Evolutionary conservation across 2,329 filamentous ascomycete genomes (phyloP), one percentile per base, ranked within the genome.

Genomic region (Dactylella cylindrospora): DNA sequence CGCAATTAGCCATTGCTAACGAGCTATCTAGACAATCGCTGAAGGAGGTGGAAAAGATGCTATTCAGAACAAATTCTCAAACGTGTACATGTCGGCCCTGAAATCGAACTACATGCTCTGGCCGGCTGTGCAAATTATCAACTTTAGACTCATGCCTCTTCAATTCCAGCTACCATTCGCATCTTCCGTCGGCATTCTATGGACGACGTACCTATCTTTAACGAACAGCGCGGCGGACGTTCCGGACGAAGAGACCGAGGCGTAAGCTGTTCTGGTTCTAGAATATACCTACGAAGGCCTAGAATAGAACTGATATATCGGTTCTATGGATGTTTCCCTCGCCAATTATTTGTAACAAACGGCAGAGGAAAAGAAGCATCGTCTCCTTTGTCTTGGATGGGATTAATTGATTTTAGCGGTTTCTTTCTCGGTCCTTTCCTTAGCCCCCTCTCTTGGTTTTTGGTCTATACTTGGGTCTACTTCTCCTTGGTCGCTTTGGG

Each of bases 151-250:
- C 68, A 89, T 98, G 78, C 93, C 93, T 10, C 85, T 97, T 47
- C 90, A 95, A 72, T 95, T 93, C 73, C 93, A 98, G 74, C 86
- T 98, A 74, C 91, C 91, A 0, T 97, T 98, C 71, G 91, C 96
- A 6, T 96, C 91, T 12, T 94, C 88, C 6, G 76, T 98, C 52
- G 91, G 91, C 79, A 97, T 97, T 69, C 90, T 90, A 26, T 97
- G 91, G 93, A 97, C 93, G 8, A 91, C 90, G 15, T 98, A 96
- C 73, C 82, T 98, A 8, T 96, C 90, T 2, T 80, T 98, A 45
- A 88, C 86, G 64, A 97, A 97, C 75, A 85, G 90, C 3, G 79
- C 89, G 2, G 89, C 94, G 60, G 86, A 91, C 47, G 78, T 77
- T 25, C 20, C 29, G 31, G 57, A 62, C 12, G 57, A 62, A 19